These are phyloP conservation scores for Pleurotus tuoliensis DNA, from an alignment of 768 basidiomycete species.

Conservation along the genomic window DNA sequence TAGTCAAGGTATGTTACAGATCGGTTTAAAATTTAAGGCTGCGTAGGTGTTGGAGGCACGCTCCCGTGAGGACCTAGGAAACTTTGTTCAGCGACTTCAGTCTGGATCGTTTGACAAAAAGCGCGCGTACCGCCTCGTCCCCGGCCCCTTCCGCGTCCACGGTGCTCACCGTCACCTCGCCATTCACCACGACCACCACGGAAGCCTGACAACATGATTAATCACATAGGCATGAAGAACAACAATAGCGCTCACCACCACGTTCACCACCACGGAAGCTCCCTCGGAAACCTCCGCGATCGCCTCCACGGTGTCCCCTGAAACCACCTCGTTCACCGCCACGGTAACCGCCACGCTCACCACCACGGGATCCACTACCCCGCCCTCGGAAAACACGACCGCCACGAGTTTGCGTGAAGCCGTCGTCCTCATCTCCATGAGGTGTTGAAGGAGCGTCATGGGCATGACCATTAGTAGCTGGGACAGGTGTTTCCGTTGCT, in stretches of 20 bases:
- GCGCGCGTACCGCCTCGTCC: conserved; percentile 37
- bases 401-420: conserved; percentile 51
- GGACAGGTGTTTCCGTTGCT: conserved; percentile 17
- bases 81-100: too few species aligned
- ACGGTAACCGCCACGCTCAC: conserved; percentile 27
- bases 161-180: conserved; percentile 40
- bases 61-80: conserved; percentile 7
- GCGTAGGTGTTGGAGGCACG: conserved; percentile 14
- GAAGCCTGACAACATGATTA: conserved; percentile 20
- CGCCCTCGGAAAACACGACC: conserved; percentile 41
- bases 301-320: conserved; percentile 39
- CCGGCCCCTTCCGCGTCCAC: conserved; percentile 37
- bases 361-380: conserved; percentile 22
- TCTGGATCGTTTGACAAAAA: neutral
- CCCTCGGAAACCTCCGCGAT: conserved; percentile 28
- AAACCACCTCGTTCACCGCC: conserved; percentile 32
- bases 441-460: conserved; percentile 19
- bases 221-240: neutral
- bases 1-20: neutral
- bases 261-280: conserved; percentile 25
- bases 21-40: conserved; percentile 12
- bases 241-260: conserved; percentile 16
- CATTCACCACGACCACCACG: conserved; percentile 40
- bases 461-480: conserved; percentile 25
- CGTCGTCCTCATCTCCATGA: conserved; percentile 50